These are phyloP conservation scores for Themeda triandra DNA, from an alignment of 176 grass and related monocot genomes.

Conservation along the genomic window DNA sequence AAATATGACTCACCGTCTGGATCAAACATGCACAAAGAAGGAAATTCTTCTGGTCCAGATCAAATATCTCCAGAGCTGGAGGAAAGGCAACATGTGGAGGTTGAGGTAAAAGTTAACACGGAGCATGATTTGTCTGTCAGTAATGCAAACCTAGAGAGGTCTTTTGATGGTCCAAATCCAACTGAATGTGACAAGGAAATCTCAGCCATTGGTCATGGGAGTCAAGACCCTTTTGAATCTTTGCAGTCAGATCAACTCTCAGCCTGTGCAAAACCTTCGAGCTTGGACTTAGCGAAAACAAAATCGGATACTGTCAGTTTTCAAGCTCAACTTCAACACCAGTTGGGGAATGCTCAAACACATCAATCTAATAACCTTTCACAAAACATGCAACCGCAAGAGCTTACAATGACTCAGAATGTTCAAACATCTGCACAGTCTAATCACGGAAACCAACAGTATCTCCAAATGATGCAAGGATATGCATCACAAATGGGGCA, in stretches of 20 bases:
- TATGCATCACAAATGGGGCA: slow-evolving; percentile 76
- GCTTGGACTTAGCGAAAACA: slow-evolving; percentile 25
- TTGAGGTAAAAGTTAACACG: slow-evolving; percentile 30
- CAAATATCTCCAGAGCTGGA: slow-evolving; percentile 20
- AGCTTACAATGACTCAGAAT: slow-evolving; percentile 41
- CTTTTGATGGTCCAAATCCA: slow-evolving; percentile 25
- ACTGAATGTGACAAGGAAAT: slow-evolving; percentile 18
- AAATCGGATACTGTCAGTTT: slow-evolving; percentile 17
- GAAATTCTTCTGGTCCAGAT: slow-evolving; percentile 18
- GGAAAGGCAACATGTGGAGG: slow-evolving; percentile 31
- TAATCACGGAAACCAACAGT: slow-evolving; percentile 46
- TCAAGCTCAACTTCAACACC: slow-evolving; percentile 43
- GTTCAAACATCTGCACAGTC: slow-evolving; percentile 32
- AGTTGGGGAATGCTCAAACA: slow-evolving; percentile 48
- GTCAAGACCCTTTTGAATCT: slow-evolving; percentile 32
- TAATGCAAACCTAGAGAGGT: slow-evolving; percentile 35
- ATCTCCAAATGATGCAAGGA: slow-evolving; percentile 53
- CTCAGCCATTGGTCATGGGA: slow-evolving; percentile 25
- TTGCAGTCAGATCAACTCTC: slow-evolving; percentile 31
- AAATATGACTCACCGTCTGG: slow-evolving; percentile 35
- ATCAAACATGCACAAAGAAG: slow-evolving; percentile 33
- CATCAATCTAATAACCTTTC: slow-evolving; percentile 45
- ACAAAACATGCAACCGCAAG: slow-evolving; percentile 50
- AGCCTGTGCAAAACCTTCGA: slow-evolving; percentile 28
- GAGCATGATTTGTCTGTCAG: slow-evolving; percentile 39